These are phyloP conservation scores for Nitzschia sp. DNA, from an alignment of 108 stramenopile species.

Conservation along the genomic window DNA sequence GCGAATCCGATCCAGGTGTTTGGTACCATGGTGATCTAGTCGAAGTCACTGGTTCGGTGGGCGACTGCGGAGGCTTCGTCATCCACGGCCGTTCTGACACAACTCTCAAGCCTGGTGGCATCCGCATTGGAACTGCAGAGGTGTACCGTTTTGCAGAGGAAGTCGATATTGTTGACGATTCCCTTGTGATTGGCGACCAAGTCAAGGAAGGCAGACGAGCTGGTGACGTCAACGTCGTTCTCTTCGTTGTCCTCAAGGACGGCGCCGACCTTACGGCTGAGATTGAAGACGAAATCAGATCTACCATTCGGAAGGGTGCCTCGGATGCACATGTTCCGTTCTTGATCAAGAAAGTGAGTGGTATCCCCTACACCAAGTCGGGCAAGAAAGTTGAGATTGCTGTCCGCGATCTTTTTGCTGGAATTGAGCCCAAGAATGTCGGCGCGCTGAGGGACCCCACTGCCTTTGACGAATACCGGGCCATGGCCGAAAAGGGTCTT, in stretches of 20 bases:
- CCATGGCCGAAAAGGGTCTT: slow-evolving; percentile 32
- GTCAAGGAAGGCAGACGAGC: slow-evolving; percentile 36
- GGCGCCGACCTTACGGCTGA: slow-evolving; percentile 8
- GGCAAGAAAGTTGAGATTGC: slow-evolving; percentile 47
- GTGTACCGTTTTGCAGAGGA: slow-evolving; percentile 42
- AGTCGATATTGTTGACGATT: slow-evolving; percentile 25
- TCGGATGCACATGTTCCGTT: slow-evolving; percentile 40
- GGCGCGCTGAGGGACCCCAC: slow-evolving; percentile 33
- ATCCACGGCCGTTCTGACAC: slow-evolving; percentile 39
- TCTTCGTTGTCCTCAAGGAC: slow-evolving; percentile 32
- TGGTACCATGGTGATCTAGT: slow-evolving; percentile 44
- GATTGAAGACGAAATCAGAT: slow-evolving; percentile 28
- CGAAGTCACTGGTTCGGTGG: slow-evolving; percentile 38
- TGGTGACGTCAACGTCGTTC: slow-evolving; percentile 39
- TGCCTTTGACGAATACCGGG: slow-evolving; percentile 41
- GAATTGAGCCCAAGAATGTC: slow-evolving; percentile 32
- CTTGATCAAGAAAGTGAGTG: slow-evolving; percentile 23
- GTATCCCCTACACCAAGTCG: slow-evolving; percentile 36
- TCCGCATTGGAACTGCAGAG: slow-evolving; percentile 45
- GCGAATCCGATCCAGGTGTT: slow-evolving; percentile 14
- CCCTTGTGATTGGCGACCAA: slow-evolving; percentile 35
- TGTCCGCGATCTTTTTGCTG: slow-evolving; percentile 28
- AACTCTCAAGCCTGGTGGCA: slow-evolving; percentile 28
- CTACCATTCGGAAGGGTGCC: slow-evolving; percentile 25
- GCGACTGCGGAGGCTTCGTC: slow-evolving; percentile 31